Percentiles rank a stretch among this genome's conserved stretches.
These are phyloP conservation scores for Logfia minima DNA, from an alignment of 129 eudicot species.

Conservation along the genomic window DNA sequence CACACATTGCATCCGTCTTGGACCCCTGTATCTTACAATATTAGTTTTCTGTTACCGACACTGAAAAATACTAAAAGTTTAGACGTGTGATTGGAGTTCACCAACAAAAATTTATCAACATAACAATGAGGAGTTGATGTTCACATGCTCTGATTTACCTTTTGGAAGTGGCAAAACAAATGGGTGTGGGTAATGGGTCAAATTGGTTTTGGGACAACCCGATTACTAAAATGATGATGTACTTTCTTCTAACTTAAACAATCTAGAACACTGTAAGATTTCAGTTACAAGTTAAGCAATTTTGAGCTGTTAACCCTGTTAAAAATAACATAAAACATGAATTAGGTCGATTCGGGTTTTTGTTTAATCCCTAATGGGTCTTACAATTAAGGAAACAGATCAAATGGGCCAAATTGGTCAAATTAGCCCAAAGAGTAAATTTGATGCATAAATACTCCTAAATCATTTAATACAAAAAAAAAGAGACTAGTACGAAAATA, in stretches of 20 bases:
- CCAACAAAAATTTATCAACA: neutral
- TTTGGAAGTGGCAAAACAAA: neutral
- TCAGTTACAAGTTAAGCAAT: neutral
- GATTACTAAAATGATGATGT: too few species aligned
- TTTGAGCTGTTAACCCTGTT: neutral
- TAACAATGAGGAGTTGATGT: neutral
- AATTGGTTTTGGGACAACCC: too few species aligned
- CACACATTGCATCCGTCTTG: slow-evolving; percentile 92
- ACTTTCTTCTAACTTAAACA: neutral
- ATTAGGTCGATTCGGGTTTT: neutral
- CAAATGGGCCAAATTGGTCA: too few species aligned
- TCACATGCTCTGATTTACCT: neutral
- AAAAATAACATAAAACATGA: neutral
- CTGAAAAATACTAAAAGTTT: neutral
- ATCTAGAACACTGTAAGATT: neutral
- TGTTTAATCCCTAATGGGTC: too few species aligned
- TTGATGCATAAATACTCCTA: neutral
- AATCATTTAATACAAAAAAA: too few species aligned
- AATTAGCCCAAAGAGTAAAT: neutral
- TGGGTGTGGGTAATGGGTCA: neutral
- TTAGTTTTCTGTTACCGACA: slow-evolving; percentile 3
- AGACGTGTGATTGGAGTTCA: neutral
- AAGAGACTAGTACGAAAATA: neutral
- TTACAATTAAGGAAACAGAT: too few species aligned
- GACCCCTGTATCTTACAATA: slow-evolving; percentile 58